phyloP scores from a whole-genome alignment of 345 rosid genomes.

The Aquilaria sinensis region DNA sequence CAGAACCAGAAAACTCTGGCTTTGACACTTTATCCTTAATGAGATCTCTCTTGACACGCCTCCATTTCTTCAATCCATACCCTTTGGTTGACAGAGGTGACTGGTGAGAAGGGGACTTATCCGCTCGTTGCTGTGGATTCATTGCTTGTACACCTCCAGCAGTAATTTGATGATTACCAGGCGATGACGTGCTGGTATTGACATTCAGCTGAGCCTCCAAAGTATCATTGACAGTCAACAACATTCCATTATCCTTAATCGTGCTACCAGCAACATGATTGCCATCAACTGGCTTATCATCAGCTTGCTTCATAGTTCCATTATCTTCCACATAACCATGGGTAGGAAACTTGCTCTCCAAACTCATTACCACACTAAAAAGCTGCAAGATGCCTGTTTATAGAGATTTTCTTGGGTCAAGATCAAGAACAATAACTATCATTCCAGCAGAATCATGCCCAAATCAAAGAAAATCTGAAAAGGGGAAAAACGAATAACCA shows the following conservation, averaged over 20 bases:
- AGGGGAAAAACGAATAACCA: conserved; percentile 11
- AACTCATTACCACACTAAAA: conserved; percentile 30
- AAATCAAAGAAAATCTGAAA: conserved; percentile 29
- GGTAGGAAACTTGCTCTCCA: conserved; percentile 31
- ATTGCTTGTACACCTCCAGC: conserved; percentile 14
- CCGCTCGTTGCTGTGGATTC: conserved; percentile 13
- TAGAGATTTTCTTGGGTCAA: conserved; percentile 33
- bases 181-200: conserved; percentile 4
- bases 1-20: conserved; percentile 48
- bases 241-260: conserved; percentile 31
- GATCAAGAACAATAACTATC: conserved; percentile 46
- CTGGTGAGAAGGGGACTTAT: conserved; percentile 20
- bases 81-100: conserved; percentile 45
- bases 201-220: conserved; percentile 12
- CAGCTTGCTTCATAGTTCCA: conserved; percentile 20
- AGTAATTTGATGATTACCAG: conserved; percentile 16
- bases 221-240: conserved; percentile 24
- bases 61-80: conserved; percentile 80
- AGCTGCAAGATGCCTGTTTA: conserved; percentile 4
- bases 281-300: conserved; percentile 15
- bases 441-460: conserved; percentile 40
- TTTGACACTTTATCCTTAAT: conserved; percentile 63
- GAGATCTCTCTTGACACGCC: conserved; percentile 57
- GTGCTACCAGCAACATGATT: conserved; percentile 20
- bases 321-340: conserved; percentile 51